These are phyloP conservation scores for Cubamyces sp. DNA, from an alignment of 768 basidiomycete genomes.

Conservation along the genomic window DNA sequence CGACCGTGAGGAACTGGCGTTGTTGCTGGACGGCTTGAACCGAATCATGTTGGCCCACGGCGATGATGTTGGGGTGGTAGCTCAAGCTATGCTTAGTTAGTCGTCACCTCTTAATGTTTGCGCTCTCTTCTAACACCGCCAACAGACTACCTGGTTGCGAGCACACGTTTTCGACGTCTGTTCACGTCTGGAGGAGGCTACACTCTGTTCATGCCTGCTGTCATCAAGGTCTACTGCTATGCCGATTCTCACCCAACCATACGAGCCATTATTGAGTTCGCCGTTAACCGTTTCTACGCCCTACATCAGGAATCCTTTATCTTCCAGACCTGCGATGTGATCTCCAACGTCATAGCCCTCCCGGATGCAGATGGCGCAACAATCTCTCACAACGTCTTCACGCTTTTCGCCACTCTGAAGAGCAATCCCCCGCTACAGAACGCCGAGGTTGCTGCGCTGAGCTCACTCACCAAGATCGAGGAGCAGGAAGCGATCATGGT, in stretches of 20 bases:
- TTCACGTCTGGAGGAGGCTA: constrained; percentile 76
- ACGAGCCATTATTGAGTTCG: constrained; percentile 69
- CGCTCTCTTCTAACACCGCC: neutral
- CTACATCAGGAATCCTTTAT: constrained; percentile 74
- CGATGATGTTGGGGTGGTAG: constrained; percentile 77
- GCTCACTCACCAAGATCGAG: constrained; percentile 60
- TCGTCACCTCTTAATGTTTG: neutral
- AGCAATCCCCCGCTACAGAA: constrained; percentile 38
- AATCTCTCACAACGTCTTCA: constrained; percentile 59
- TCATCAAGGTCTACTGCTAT: constrained; percentile 73
- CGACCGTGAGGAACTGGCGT: constrained; percentile 66
- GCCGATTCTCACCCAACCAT: constrained; percentile 60
- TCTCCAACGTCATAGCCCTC: constrained; percentile 56
- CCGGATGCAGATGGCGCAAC: constrained; percentile 52
- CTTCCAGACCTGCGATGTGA: constrained; percentile 70
- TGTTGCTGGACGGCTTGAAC: constrained; percentile 73
- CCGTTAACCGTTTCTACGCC: constrained; percentile 71
- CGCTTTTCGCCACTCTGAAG: constrained; percentile 61
- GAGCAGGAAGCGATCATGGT: constrained; percentile 75
- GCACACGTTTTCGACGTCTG: constrained; percentile 75
- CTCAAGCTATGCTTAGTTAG: constrained; percentile 73
- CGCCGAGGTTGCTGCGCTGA: constrained; percentile 69
- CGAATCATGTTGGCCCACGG: constrained; percentile 69
- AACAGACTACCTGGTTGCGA: constrained; percentile 62
- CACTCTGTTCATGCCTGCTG: constrained; percentile 71